Evolutionary conservation across 495 filamentous ascomycete species (phyloP).

Genomic region (Emericellopsis terricola): DNA sequence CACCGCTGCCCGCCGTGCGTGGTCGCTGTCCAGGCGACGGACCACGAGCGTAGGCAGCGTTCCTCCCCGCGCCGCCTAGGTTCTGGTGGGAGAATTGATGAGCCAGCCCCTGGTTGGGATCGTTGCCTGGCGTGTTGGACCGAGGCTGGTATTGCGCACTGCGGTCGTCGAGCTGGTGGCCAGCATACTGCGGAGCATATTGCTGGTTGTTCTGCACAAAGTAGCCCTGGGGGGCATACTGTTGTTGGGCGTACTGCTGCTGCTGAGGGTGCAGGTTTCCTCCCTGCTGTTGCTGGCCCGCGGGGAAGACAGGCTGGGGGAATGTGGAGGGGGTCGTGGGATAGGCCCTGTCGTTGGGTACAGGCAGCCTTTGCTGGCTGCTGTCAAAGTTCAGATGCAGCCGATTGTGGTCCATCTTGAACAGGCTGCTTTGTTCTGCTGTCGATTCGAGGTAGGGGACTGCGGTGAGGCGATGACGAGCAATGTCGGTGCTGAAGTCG

Average conservation of each 20-base stretch:
- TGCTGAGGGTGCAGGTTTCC: constrained; percentile 29
- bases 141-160: constrained; percentile 38
- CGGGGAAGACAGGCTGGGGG: constrained; percentile 62
- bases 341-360: constrained; percentile 62
- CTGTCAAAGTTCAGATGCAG: constrained; percentile 56
- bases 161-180: constrained; percentile 13
- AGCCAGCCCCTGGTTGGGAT: constrained; percentile 67
- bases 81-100: constrained; percentile 98
- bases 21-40: constrained; percentile 57
- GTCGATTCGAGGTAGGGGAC: no score
- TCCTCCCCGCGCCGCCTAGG: constrained; percentile 48
- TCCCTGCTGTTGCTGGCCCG: constrained; percentile 20
- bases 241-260: constrained; percentile 7
- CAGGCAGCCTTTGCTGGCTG: constrained; percentile 42
- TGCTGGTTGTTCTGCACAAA: constrained; percentile 14
- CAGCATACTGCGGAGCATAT: constrained; percentile 15
- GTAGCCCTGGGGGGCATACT: constrained; percentile 8
- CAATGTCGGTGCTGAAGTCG: no score
- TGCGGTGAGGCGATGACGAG: no score
- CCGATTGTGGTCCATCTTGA: constrained; percentile 38
- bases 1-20: constrained; percentile 53
- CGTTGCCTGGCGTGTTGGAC: constrained; percentile 37
- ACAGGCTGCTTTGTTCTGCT: no score
- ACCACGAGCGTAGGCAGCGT: constrained; percentile 50
- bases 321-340: constrained; percentile 95